A percentile compares a stretch with the other conserved stretches of the same genome.
Conservation (phyloP, 208 protist species). For the Trypanosoma grayi region DNA sequence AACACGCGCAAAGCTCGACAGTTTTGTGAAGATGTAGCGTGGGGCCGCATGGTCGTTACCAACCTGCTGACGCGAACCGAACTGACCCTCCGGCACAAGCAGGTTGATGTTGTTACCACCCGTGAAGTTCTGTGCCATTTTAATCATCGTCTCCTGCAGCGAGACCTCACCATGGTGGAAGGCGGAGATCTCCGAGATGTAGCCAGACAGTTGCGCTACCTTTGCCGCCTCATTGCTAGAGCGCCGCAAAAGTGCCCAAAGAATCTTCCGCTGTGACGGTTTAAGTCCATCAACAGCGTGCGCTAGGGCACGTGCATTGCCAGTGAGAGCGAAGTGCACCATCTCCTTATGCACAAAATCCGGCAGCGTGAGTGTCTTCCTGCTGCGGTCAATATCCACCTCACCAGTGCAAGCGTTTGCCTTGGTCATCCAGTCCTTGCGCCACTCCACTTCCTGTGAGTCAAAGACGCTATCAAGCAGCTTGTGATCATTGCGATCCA, state of each 20-base stretch:
- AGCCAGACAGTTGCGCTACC: conserved; percentile 99
- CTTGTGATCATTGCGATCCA: conserved; percentile 87
- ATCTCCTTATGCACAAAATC: conserved; percentile 99
- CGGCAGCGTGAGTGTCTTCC: conserved; percentile 75
- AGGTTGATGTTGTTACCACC: conserved; percentile 99
- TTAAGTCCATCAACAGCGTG: conserved; percentile 99
- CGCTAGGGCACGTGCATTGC: conserved; percentile 88
- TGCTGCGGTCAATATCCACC: conserved; percentile 87
- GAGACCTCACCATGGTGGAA: conserved; percentile 99
- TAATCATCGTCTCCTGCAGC: conserved; percentile 98
- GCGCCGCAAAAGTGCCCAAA: conserved; percentile 94
- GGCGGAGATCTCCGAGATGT: conserved; percentile 95
- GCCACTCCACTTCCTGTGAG: conserved; percentile 96
- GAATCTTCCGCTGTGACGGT: conserved; percentile 99
- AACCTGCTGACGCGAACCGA: conserved; percentile 97
- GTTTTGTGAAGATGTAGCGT: conserved; percentile 95
- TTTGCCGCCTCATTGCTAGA: conserved; percentile 96
- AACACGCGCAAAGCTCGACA: conserved; percentile 93
- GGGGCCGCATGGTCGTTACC: conserved; percentile 98
- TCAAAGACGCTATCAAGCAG: conserved; percentile 98
- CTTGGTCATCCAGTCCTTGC: conserved; percentile 99
- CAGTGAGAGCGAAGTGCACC: conserved; percentile 97
- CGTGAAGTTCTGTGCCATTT: conserved; percentile 99
- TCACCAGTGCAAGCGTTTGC: conserved; percentile 85
- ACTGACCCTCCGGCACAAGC: conserved; percentile 97